A percentile compares a stretch with the other conserved stretches of the same genome.
phyloP scores from a whole-genome alignment of 345 rosid species.

The Camelina hispida region DNA sequence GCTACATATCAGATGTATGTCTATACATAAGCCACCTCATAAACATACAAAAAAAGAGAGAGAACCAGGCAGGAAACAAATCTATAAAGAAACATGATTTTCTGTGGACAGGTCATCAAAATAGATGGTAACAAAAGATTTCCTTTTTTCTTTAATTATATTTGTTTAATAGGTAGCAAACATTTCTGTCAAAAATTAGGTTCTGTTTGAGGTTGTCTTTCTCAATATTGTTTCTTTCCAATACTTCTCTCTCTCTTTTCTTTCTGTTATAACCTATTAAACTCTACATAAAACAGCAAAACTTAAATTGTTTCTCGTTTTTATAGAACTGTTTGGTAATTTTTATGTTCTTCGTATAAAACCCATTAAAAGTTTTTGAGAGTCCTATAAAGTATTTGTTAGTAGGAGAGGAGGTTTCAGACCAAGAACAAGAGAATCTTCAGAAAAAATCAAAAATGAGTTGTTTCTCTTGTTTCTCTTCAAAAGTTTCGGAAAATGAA shows the following conservation, averaged over 20 bases:
- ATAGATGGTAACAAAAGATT: not conserved
- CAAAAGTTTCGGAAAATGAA: constrained; percentile 7
- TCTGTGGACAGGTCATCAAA: constrained; percentile 27
- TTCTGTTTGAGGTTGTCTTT: not conserved
- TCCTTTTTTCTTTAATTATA: not conserved
- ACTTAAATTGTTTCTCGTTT: constrained; percentile 14
- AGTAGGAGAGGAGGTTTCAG: not conserved
- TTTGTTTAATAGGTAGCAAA: constrained; percentile 7
- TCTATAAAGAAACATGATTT: constrained; percentile 11
- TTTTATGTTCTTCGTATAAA: constrained; percentile 24
- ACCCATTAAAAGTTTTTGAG: not conserved
- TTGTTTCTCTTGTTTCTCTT: constrained; percentile 42
- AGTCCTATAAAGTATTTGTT: not conserved
- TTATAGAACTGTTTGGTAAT: not conserved
- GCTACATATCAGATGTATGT: not conserved
- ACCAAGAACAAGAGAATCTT: constrained; percentile 12
- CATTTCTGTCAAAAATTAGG: constrained; percentile 17
- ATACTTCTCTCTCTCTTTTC: not conserved
- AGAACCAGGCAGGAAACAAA: not conserved
- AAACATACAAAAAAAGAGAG: not conserved
- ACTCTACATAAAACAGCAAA: constrained; percentile 24
- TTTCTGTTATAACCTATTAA: constrained; percentile 31
- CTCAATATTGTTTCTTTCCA: constrained; percentile 1
- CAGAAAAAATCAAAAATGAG: constrained; percentile 23
- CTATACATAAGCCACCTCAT: constrained; percentile 8